These are phyloP conservation scores for Trypanosoma cruzi DNA, from an alignment of 208 protist species.

Conservation along the genomic window DNA sequence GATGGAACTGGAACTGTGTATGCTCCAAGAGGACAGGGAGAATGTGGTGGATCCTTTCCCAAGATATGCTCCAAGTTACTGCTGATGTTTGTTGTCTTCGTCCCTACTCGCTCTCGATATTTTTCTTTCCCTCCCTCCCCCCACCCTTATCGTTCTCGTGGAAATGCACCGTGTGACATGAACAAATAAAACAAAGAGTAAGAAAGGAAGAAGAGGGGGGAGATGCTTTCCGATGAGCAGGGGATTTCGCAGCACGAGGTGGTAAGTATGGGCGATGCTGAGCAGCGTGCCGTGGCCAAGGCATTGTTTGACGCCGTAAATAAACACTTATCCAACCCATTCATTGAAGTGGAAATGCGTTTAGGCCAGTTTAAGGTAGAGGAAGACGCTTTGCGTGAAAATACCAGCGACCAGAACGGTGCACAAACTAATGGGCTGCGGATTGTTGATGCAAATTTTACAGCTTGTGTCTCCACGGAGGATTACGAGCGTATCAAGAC, in stretches of 20 bases:
- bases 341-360: conserved; percentile 73
- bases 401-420: not conserved
- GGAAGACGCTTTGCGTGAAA: not conserved
- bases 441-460: conserved; percentile 21
- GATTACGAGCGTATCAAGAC: conserved; percentile 46
- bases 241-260: not conserved
- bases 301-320: conserved; percentile 34
- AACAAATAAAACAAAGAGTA: not conserved
- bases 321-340: conserved; percentile 26
- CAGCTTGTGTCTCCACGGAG: conserved; percentile 15
- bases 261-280: not conserved
- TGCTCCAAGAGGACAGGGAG: too few relatives aligned
- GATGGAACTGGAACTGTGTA: too few relatives aligned
- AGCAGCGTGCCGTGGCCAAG: conserved; percentile 17
- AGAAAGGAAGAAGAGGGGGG: not conserved
- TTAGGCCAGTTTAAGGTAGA: conserved; percentile 45
- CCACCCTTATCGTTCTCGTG: not conserved
- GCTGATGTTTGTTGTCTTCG: not conserved
- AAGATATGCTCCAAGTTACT: too few relatives aligned
- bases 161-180: not conserved
- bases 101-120: not conserved
- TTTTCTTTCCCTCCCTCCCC: not conserved
- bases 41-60: too few relatives aligned
- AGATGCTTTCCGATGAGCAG: not conserved
- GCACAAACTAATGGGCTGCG: not conserved